A percentile compares a stretch with the other conserved stretches of the same genome.
Evolutionary conservation across 208 protist species (phyloP).

Genomic region (Angomonas ambiguus): DNA sequence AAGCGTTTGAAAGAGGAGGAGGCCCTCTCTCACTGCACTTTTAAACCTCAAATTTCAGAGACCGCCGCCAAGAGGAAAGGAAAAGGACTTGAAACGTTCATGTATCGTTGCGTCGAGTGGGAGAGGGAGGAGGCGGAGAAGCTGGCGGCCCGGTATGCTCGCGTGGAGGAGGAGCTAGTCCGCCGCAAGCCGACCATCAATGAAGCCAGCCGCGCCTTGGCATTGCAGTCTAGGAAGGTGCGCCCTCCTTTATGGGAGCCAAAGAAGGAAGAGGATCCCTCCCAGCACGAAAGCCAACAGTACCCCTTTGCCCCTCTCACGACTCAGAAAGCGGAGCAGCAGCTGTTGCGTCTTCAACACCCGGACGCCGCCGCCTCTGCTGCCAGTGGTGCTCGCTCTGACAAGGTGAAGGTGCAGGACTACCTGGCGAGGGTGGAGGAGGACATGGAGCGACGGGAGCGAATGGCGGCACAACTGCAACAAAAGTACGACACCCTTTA

Average conservation of each 20-base stretch:
- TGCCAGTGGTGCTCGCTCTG: not conserved
- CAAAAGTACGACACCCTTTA: conserved; percentile 21
- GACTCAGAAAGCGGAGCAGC: conserved; percentile 19
- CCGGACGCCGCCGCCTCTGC: not conserved
- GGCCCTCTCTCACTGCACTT: conserved; percentile 46
- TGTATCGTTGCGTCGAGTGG: conserved; percentile 63
- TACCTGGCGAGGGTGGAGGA: conserved; percentile 33
- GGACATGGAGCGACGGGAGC: conserved; percentile 32
- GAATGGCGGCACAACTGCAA: conserved; percentile 21
- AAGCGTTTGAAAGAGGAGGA: conserved; percentile 22
- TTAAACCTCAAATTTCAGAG: conserved; percentile 32
- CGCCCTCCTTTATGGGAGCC: conserved; percentile 29
- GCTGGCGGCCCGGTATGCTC: conserved; percentile 29
- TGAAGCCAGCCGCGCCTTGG: conserved; percentile 17
- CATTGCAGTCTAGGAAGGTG: conserved; percentile 14
- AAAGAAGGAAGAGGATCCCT: not conserved
- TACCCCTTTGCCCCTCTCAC: conserved; percentile 17
- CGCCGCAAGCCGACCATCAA: conserved; percentile 21
- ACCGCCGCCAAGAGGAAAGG: conserved; percentile 19
- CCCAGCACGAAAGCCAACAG: not conserved
- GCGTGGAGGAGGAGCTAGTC: conserved; percentile 15
- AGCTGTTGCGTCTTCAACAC: conserved; percentile 17
- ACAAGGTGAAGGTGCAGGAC: conserved; percentile 11
- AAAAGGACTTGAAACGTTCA: conserved; percentile 48
- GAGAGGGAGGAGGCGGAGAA: conserved; percentile 23